Conservation (phyloP, 768 basidiomycete species). For the Chalciporus sphaerocephalus region DNA sequence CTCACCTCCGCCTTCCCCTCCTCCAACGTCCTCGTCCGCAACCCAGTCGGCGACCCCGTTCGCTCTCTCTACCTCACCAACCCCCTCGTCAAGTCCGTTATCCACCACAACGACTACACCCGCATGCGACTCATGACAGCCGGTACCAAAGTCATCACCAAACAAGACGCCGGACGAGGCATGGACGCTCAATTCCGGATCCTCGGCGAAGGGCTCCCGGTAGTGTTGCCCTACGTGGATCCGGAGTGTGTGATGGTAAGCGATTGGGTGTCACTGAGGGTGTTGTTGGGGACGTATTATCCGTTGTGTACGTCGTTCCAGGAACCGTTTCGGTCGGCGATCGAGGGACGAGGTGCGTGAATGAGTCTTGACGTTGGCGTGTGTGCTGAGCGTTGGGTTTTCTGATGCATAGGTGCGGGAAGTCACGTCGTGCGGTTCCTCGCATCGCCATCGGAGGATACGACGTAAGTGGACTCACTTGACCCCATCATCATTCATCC, state of each 20-base stretch:
- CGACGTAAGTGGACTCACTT: slow-evolving; percentile 55
- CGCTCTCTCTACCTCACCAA: slow-evolving; percentile 89
- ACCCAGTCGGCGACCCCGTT: slow-evolving; percentile 64
- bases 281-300: slow-evolving; percentile 75
- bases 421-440: slow-evolving; percentile 71
- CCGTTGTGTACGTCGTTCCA: slow-evolving; percentile 65
- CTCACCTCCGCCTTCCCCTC: slow-evolving; percentile 69
- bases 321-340: slow-evolving; percentile 51
- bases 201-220: slow-evolving; percentile 79
- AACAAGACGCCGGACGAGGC: slow-evolving; percentile 74
- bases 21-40: slow-evolving; percentile 80
- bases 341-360: slow-evolving; percentile 51
- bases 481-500: no score
- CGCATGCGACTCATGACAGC: slow-evolving; percentile 83
- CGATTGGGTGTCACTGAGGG: slow-evolving; percentile 52
- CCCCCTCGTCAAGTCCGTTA: slow-evolving; percentile 74
- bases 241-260: slow-evolving; percentile 55
- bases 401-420: slow-evolving; percentile 47
- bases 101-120: slow-evolving; percentile 76
- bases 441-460: slow-evolving; percentile 47
- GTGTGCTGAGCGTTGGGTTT: neutral
- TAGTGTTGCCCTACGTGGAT: slow-evolving; percentile 79
- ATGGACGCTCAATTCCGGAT: slow-evolving; percentile 64
- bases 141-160: slow-evolving; percentile 91
- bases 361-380: slow-evolving; percentile 36